Conservation (phyloP, 1,284 basidiomycete species). For the Anthracocystis setariae region DNA sequence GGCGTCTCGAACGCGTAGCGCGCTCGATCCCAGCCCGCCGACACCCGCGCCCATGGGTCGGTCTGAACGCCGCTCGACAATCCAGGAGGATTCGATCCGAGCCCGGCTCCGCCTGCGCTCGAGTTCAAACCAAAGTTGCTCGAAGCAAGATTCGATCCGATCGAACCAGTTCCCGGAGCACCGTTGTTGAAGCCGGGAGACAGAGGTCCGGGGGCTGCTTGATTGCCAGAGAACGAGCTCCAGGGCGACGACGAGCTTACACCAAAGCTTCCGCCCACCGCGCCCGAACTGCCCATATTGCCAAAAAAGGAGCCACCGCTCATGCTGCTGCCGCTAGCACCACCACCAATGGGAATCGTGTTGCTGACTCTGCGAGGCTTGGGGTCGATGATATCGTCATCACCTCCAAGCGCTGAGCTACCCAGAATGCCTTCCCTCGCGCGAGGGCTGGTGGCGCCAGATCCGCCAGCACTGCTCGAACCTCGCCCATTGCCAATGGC, state of each 20-base stretch:
- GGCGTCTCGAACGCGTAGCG: constrained; percentile 64
- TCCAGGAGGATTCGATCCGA: constrained; percentile 20
- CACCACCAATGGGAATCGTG: constrained; percentile 51
- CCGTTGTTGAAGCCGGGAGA: constrained; percentile 36
- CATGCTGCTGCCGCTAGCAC: constrained; percentile 33
- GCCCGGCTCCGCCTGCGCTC: constrained; percentile 18
- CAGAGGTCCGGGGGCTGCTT: constrained; percentile 36
- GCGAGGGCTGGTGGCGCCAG: constrained; percentile 41
- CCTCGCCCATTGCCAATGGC: constrained; percentile 42
- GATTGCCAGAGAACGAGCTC: constrained; percentile 44
- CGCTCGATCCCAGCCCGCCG: constrained; percentile 61
- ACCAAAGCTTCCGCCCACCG: constrained; percentile 36
- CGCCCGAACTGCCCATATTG: constrained; percentile 22
- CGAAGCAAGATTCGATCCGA: constrained; percentile 21
- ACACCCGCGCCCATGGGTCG: constrained; percentile 53
- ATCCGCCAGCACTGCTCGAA: constrained; percentile 46
- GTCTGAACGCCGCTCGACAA: constrained; percentile 22
- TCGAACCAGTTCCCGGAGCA: constrained; percentile 30
- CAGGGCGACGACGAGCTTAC: constrained; percentile 48
- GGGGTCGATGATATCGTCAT: constrained; percentile 66
- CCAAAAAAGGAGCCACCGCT: constrained; percentile 44
- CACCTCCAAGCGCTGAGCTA: constrained; percentile 65
- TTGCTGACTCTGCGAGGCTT: constrained; percentile 56
- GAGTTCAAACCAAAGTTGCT: constrained; percentile 29
- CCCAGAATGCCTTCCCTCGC: constrained; percentile 63